Evolutionary conservation across 352 stramenopile genomes (phyloP), one percentile per base, ranked within the genome.

Genomic region (Phytophthora parvispora): DNA sequence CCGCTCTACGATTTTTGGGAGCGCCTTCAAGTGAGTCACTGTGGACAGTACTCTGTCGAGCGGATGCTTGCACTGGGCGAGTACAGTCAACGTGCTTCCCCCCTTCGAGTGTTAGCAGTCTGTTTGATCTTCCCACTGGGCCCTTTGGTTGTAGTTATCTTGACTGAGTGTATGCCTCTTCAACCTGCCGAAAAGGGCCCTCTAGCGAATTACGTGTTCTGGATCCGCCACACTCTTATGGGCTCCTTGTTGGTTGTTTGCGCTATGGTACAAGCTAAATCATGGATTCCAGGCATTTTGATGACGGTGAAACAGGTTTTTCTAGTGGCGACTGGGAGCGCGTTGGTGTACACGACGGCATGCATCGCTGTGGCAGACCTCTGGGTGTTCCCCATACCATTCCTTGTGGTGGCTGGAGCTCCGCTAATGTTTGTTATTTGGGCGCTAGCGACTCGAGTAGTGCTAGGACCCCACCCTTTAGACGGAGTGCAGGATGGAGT

Each of bases 381-480:
- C 2, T 78, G 78, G 75, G 54, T 64, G 1, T 86, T 78, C 29
- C 75, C 68, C 0, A 67, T 81, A 2, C 77, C 77, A 9, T 81
- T 83, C 45, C 65, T 71, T 2, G 29, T 73, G 0, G 56, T 70
- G 3, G n/a, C 72, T 5, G 54, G 60, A 10, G 36, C 70, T 2
- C 69, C 64, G 16, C 9, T 77, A 2, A 40, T 80, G 36, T 58
- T 74, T 32, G 31, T 34, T 1, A 64, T 77, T 54, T 70, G 60
- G 20, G 24, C 60, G 0, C 24, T 55, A 10, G 52, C 55, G 1
- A 48, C 54, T 18, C 43, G 65, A 1, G 7, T 57, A n/a, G 55
- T 38, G 1, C n/a, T 84, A 32, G 64, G 68, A 2, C 20, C 55
- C 16, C 20, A 27, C 6, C 54, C 50, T 0, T 27, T 56, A 15